Base-by-base conservation (phyloP, 257 asterid genomes). In the Cruciata laevipes region DNA sequence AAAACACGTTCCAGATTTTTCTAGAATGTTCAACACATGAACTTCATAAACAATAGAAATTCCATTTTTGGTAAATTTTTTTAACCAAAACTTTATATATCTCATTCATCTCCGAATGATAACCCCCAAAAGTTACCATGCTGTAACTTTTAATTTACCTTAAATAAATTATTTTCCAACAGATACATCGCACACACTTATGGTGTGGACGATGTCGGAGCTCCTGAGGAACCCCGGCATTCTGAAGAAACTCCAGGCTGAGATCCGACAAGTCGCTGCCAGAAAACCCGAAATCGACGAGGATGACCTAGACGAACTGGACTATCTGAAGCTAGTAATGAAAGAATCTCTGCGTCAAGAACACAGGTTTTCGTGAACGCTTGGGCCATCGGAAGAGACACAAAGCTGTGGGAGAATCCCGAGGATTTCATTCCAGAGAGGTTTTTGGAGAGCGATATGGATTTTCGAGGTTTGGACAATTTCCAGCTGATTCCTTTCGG, bases 341-440 rank as follows among this genome's bases (percentile, higher is more conserved):
- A 61, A 61, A 20, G 65, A 61, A 31, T 25, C 44, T 7, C 20
- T 61, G 3, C 65, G 63, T 2, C 58, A 1, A 74, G 68, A 4
- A 61, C 77, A 2, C 71, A 47, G 21, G 74, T 72, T 5, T 16
- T 72, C 4, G 60, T 69, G 16, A 76, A 76, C 33, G 71, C 67
- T 10, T 71, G 81, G 81, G 81, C 83, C 4, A 81, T 81, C 24
- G 81, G 73, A 77, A 14, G 70, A 66, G 71, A 77, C 77, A 61
- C 40, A 2, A 27, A 47, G 20, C 55, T 47, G 55, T 47, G 55
- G 55, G 55, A 47, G 55, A 47, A 47, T 1, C 55, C 55, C 2
- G 55, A 47, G 55, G 21, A 47, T 47, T 47, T 16, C 7, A 16
- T 47, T 17, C 85, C 80, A 0, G 85, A 81, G 68, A 77, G 82